phyloP scores from a whole-genome alignment of 768 basidiomycete species.

The Boletus reticulatus region DNA sequence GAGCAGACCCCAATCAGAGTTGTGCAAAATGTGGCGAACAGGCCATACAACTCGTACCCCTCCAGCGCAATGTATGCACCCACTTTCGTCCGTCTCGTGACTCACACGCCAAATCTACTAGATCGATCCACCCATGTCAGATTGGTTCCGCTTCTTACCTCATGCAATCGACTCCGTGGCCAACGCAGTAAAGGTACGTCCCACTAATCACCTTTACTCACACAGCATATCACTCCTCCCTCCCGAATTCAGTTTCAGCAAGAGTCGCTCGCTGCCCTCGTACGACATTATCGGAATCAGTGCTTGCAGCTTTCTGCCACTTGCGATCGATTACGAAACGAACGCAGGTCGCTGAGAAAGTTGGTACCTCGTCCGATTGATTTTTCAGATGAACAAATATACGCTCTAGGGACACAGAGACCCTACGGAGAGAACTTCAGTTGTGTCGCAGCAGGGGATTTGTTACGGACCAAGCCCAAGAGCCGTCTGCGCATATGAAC shows the following conservation, averaged over 20 bases:
- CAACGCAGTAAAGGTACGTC: conserved; percentile 60
- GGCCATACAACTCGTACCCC: conserved; percentile 64
- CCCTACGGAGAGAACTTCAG: conserved; percentile 48
- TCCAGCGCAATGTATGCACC: conserved; percentile 65
- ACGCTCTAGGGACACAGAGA: conserved; percentile 45
- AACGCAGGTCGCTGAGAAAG: conserved; percentile 54
- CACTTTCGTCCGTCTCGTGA: not conserved
- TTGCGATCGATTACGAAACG: conserved; percentile 34
- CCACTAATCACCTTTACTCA: not conserved
- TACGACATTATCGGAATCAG: conserved; percentile 60
- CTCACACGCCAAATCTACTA: conserved; percentile 28
- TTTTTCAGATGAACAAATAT: conserved; percentile 3
- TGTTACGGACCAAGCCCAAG: conserved; percentile 21
- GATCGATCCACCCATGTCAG: conserved; percentile 80
- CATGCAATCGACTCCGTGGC: conserved; percentile 61
- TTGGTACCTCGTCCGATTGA: conserved; percentile 22
- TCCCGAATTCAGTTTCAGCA: conserved; percentile 63
- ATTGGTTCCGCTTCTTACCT: conserved; percentile 74
- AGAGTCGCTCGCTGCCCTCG: conserved; percentile 66
- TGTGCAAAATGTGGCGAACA: conserved; percentile 67
- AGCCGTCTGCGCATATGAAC: conserved; percentile 43
- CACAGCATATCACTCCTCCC: not conserved
- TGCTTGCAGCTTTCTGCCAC: conserved; percentile 44
- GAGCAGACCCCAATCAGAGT: conserved; percentile 65
- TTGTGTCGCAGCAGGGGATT: conserved; percentile 41